Base-by-base conservation (phyloP, 1,139 yeast species). In the Debaryomyces udenii region DNA sequence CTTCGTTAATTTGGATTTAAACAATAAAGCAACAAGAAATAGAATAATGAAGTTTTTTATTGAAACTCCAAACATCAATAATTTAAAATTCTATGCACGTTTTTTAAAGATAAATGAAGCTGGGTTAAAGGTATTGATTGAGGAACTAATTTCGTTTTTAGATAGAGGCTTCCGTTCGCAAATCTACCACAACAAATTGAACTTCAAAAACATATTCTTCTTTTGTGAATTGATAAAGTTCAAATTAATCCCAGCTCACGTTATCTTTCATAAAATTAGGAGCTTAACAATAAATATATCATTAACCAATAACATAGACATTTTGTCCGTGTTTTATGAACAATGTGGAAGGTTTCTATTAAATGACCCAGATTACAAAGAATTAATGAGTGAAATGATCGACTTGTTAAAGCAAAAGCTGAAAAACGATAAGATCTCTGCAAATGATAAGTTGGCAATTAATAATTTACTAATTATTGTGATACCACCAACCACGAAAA, bases 151-250 rank as follows among this genome's bases (percentile, higher is more conserved):
- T 5, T 72, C 68, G 0, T 70, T 74, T 38, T 63, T 87, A 38
- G 91, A 86, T 52, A 63, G 63, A 27, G 81, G 83, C 2, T 78
- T 86, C 50, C 70, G 86, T 49, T 71, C 78, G 22, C 89, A 80
- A 53, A 69, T 83, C 27, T 72, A 74, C 47, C 71, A 81, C 22
- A 74, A 74, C 41, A 58, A 55, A 24, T 59, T 83, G 40, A 79
- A 80, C 48, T 77, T 81, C 50, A 74, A 70, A 48, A 81, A 77
- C 48, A 76, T 86, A 29, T 69, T 75, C 27, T 84, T 85, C 47
- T 83, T 87, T 48, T 70, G 82, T 38, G 97, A 91, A 55, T 67
- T 90, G 65, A 78, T 85, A 35, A 88, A 87, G 56, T 91, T 90
- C 59, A 81, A 78, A 49, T 60, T 89, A 50, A 70, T 90, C n/a